Evolutionary conservation across 2,329 filamentous ascomycete genomes (phyloP), one percentile per base, ranked within the genome.

Genomic region (Catunica adiposa): DNA sequence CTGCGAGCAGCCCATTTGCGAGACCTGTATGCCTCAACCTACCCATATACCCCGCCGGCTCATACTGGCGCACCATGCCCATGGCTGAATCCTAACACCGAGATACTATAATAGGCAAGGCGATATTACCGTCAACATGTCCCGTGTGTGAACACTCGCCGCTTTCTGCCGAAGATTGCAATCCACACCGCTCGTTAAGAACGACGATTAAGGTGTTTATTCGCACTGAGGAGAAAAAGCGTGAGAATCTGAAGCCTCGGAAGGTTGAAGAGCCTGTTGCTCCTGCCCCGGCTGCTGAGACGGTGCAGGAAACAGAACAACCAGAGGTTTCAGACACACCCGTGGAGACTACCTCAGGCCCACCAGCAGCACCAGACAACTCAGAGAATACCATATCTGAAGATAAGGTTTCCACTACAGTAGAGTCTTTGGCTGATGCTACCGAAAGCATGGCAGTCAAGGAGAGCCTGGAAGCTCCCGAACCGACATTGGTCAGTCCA

Each of bases 1-100:
- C 70, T 98, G 92, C 68, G 92, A 96, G 65, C 90, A 94, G 66
- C 83, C 86, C 42, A 94, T 97, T 58, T 97, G 92, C 73, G 85
- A 90, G 65, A 77, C 74, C 61, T 98, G 92, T 96, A 73, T 65
- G 83, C 40, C 40, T 11, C 38, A 52, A 51, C 46, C 50, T 17
- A 22, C 34, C n/a, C 37, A 60, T 55, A 62, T 55, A 26, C 54
- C 40, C 7, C 40, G 14, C 20, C 11, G 11, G 20, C n/a, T n/a
- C n/a, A n/a, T n/a, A n/a, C n/a, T 22, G 3, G 8, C 8, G 15
- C n/a, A 44, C 40, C 15, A n/a, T 22, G 46, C 14, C 5, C 15
- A 50, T n/a, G 26, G 7, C n/a, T 5, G 8, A 29, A 25, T 20
- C 25, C 25, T 31, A n/a, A 20, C 53, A 46, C 56, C 56, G 50